Evolutionary conservation across 2,329 filamentous ascomycete species (phyloP).

Genomic region (Pseudofabraea citricarpa): DNA sequence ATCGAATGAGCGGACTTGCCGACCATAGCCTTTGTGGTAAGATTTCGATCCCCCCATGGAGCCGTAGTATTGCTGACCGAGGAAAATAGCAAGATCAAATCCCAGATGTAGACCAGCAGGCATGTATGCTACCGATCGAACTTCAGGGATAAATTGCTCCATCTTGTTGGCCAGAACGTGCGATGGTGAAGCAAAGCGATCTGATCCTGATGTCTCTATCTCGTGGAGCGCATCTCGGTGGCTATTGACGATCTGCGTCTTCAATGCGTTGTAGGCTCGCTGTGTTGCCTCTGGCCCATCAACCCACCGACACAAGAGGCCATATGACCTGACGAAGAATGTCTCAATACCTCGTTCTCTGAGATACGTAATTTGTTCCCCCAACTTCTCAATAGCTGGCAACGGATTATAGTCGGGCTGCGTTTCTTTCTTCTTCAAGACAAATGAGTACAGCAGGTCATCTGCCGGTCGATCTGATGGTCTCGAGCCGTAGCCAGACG

Average conservation of each 20-base stretch:
- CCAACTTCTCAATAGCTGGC: not conserved
- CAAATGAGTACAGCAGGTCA: not conserved
- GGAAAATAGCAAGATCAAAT: constrained; percentile 1
- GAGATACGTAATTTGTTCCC: constrained; percentile 1
- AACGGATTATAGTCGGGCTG: constrained; percentile 1
- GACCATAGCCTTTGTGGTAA: constrained; percentile 1
- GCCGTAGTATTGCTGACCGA: not conserved
- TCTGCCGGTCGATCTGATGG: not conserved
- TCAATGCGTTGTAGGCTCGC: not conserved
- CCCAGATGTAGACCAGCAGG: not conserved
- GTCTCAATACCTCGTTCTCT: constrained; percentile 1
- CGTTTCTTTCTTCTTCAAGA: not conserved
- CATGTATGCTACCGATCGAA: not conserved
- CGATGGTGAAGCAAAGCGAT: not conserved
- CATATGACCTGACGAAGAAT: constrained; percentile 1
- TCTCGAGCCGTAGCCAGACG: not conserved
- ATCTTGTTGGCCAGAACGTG: constrained; percentile 1
- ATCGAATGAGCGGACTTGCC: not conserved
- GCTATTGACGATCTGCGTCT: not conserved
- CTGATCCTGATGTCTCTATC: not conserved
- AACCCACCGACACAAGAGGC: not conserved
- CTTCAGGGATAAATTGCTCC: not conserved
- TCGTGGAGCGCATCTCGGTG: constrained; percentile 1
- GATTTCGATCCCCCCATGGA: not conserved
- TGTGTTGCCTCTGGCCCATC: not conserved